phyloP scores from a whole-genome alignment of 2,329 filamentous ascomycete genomes.

The Xylariaceae sp. region DNA sequence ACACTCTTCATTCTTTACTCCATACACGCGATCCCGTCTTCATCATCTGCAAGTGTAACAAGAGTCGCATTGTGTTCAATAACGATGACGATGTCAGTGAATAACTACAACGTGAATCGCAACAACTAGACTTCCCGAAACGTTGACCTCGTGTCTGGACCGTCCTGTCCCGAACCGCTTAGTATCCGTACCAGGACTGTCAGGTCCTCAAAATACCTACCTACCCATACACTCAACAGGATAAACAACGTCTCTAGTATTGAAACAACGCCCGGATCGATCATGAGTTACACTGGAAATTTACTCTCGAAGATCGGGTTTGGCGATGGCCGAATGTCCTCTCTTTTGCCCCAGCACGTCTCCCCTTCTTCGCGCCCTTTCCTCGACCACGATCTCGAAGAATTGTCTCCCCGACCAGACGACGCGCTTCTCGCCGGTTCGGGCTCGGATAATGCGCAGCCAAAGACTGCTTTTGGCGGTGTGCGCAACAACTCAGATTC shows the following conservation, averaged over 20 bases:
- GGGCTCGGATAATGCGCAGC: neutral
- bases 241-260: neutral
- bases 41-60: too few species aligned
- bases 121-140: neutral
- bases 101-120: too few species aligned
- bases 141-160: neutral
- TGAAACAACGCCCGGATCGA: neutral
- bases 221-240: neutral
- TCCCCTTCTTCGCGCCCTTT: slow-evolving; percentile 19
- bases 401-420: slow-evolving; percentile 30
- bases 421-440: slow-evolving; percentile 24
- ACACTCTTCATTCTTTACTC: too few species aligned
- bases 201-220: neutral
- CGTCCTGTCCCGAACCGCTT: too few species aligned
- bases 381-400: slow-evolving; percentile 29
- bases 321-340: slow-evolving; percentile 23
- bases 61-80: too few species aligned
- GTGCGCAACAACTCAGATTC: neutral
- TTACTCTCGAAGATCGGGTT: slow-evolving; percentile 28
- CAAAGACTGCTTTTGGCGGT: neutral
- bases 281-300: slow-evolving; percentile 27
- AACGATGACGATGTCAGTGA: too few species aligned
- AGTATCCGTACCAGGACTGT: neutral
- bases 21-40: too few species aligned
- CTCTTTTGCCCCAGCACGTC: slow-evolving; percentile 22